Base-by-base conservation (phyloP, 768 basidiomycete species). In the Chalciporus piperatus region DNA sequence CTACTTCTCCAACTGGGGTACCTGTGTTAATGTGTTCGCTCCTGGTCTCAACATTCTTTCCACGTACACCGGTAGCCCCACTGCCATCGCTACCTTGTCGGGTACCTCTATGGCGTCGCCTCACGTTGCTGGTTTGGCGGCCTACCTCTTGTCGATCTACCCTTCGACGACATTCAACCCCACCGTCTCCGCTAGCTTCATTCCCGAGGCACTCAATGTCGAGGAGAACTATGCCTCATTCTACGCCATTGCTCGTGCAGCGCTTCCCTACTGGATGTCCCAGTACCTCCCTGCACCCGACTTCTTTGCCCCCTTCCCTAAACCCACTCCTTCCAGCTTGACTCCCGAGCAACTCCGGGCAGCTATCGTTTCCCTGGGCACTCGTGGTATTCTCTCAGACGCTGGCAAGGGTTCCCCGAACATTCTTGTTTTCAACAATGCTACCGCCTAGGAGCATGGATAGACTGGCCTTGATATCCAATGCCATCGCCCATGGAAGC, bases 51-150 rank as follows among this genome's bases (percentile, higher is more conserved):
- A 92, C 76, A 96, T 98, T 67, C 74, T 88, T 3, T 95, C 90
- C 33, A 96, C 91, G 48, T 97, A 83, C 76, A 92, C 78, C 52
- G 84, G 84, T 28, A 78, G 81, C 53, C 68, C 66, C 52, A 64
- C 55, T 5, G 81, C 89, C n/a, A 76, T 76, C 44, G 82, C 84
- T 60, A 89, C 85, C 9, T 81, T 97, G 59, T 92, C 90, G 1
- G 92, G 92, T 39, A 94, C 92, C 8, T 92, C 89, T 14, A 97
- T 97, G 93, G 94, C 95, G 13, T 90, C 90, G 7, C 96, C 96
- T 41, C 94, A 96, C 73, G 84, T 82, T 39, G 89, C 90, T 51
- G 96, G 96, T 59, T 73, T 97, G 48, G 73, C 92, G 46, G 95
- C 95, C 12, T 98, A 98, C 79, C 79, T 93, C 56, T 81, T 98